Base-by-base conservation (phyloP, 2,329 filamentous ascomycete genomes). In the Fusarium sp. region DNA sequence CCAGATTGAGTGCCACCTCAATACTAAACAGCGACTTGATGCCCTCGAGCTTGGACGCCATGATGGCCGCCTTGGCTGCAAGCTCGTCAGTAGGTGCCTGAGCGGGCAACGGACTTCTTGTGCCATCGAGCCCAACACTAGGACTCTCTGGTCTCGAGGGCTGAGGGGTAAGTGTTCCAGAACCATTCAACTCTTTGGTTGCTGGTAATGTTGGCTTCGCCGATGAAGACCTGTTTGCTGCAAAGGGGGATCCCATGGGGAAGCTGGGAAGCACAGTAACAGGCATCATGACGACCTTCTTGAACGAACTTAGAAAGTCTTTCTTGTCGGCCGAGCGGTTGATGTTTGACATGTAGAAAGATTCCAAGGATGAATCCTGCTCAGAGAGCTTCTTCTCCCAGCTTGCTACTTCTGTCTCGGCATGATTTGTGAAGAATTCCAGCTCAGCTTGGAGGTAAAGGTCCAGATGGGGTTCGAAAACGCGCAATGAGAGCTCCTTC, bases 271-370 rank as follows among this genome's bases (percentile, higher is more conserved):
- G 83, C 10, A 94, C 95, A 52, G 93, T 97, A 48, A 99, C 95
- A 3, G 96, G 96, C 90, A 97, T 96, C 94, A 99, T 97, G 68
- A 99, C 92, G 10, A 99, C 96, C 79, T 98, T 98, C 76, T 94
- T 97, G 84, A 99, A 99, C 0, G 94, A 97, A 45, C 90, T 96
- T 64, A 99, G 77, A 74, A 99, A 99, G 77, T 99, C 96, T 71
- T 94, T 93, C 81, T 99, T 99, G 67, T 96, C 96, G 1, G 94
- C 96, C 77, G 97, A 94, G 26, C 96, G 88, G 76, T 95, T 97
- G 75, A 98, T 89, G 76, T 94, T 97, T 24, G 91, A 92, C 95
- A 98, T 97, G 81, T 94, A 96, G 76, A 96, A 97, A 0, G 92
- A 96, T 79, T 99, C 96, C 0, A 92, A 90, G 3, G 91, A 92